Base-by-base conservation (phyloP, 345 rosid genomes). In the Abelmoschus esculentus region DNA sequence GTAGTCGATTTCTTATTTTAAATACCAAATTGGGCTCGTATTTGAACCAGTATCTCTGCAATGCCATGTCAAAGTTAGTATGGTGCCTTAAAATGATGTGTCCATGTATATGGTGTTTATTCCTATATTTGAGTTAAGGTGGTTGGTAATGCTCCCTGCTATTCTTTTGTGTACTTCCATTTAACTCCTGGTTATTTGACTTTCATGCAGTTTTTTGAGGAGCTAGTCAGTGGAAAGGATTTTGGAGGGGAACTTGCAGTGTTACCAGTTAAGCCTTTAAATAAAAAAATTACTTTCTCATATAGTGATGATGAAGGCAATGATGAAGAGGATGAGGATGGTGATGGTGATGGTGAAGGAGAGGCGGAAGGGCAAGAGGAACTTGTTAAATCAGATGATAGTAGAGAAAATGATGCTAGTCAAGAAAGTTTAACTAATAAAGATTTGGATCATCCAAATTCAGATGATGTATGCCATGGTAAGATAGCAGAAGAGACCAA, bases 271-370 rank as follows among this genome's bases (percentile, higher is more conserved):
- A 86, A 88, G 72, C 93, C 93, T 40, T 50, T 69, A 9, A 90
- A 87, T 83, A 91, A 90, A 77, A 91, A 91, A 77, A 91, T 87
- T 61, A 89, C 83, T 42, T 95, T 90, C 76, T 76, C 86, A 4
- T 89, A 85, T 46, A 78, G 87, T 42, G 83, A 79, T 9, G 91
- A 88, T 7, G 90, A 90, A 0, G 80, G 72, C 0, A 82, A 73
- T 0, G 85, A 72, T 15, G 73, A 68, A 15, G 81, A 58, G 42
- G 80, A 66, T 18, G 81, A 58, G 42, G 80, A 66, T 18, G 76
- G 67, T 12, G 72, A 57, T 22, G 26, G 26, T 22, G 26, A 22
- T 22, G 26, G 26, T n/a, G 80, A 66, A 9, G 76, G 67, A 26
- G 79, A 78, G 65, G 83, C 66, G 46, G 72, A 62, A 54, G 74